Evolutionary conservation across 805 yeast species (phyloP).

Genomic region (Candida koratica): DNA sequence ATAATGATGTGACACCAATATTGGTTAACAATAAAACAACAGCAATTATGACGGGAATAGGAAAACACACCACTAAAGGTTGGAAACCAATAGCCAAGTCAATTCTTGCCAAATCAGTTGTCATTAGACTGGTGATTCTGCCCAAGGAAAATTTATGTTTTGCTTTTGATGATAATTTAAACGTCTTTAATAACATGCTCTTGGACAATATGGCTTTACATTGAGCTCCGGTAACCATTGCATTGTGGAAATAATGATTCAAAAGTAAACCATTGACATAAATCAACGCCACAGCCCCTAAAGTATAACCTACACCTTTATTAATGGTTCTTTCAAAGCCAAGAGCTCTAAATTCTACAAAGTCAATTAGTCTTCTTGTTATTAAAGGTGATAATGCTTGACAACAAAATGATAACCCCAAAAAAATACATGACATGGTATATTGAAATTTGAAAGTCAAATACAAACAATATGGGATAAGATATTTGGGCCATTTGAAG

Average conservation of each 20-base stretch:
- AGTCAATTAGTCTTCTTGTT: constrained; percentile 59
- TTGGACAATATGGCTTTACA: constrained; percentile 39
- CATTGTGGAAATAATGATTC: constrained; percentile 41
- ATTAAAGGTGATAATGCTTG: constrained; percentile 63
- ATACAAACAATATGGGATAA: constrained; percentile 44
- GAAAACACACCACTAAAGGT: constrained; percentile 40
- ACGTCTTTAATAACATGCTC: constrained; percentile 36
- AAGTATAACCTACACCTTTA: constrained; percentile 70
- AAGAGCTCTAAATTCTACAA: constrained; percentile 46
- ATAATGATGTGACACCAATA: constrained; percentile 38
- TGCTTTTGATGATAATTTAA: constrained; percentile 32
- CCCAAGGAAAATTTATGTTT: constrained; percentile 36
- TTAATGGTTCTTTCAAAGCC: constrained; percentile 43
- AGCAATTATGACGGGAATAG: constrained; percentile 40
- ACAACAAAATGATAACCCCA: constrained; percentile 44
- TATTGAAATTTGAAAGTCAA: constrained; percentile 48
- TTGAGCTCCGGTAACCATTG: constrained; percentile 43
- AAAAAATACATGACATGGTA: constrained; percentile 35
- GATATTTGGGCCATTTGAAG: constrained; percentile 37
- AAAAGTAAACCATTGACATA: constrained; percentile 37
- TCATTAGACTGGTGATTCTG: constrained; percentile 38
- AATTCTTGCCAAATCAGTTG: constrained; percentile 41
- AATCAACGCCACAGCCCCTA: constrained; percentile 63
- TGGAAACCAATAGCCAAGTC: constrained; percentile 44
- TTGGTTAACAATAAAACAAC: constrained; percentile 31